Evolutionary conservation across 129 eudicot species (phyloP).

Genomic region (Heracleum sosnowskyi): DNA sequence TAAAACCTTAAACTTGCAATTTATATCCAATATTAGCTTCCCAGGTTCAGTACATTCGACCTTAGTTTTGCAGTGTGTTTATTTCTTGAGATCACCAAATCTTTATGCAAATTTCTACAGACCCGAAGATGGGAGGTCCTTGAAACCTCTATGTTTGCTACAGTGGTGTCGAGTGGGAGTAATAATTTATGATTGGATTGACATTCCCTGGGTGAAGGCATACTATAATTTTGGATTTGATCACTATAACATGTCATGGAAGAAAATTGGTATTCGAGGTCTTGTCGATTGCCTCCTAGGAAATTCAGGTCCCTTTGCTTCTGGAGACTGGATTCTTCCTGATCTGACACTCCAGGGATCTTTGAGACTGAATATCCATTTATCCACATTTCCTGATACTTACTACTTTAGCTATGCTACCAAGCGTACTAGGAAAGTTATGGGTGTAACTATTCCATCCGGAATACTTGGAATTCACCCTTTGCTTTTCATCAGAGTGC

Average conservation of each 20-base stretch:
- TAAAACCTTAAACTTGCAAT: not conserved
- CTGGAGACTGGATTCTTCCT: conserved; percentile 96
- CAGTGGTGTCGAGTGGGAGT: conserved; percentile 76
- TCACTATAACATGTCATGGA: conserved; percentile 92
- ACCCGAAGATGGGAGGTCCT: conserved; percentile 73
- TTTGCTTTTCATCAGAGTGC: conserved; percentile 70
- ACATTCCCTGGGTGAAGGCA: conserved; percentile 58
- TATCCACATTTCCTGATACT: conserved; percentile 75
- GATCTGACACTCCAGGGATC: conserved; percentile 86
- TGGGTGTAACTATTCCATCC: conserved; percentile 72
- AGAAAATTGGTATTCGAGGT: conserved; percentile 70
- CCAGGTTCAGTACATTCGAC: not conserved
- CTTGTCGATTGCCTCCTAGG: conserved; percentile 72
- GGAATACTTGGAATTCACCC: conserved; percentile 75
- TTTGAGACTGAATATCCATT: conserved; percentile 55
- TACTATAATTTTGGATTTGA: conserved; percentile 92
- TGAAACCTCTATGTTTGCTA: conserved; percentile 76
- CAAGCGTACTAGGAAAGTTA: conserved; percentile 57
- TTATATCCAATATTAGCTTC: not conserved
- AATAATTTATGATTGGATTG: conserved; percentile 81
- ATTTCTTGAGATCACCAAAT: not conserved
- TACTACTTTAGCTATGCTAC: conserved; percentile 96
- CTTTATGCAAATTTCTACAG: conserved; percentile 25
- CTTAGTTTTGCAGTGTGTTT: not conserved
- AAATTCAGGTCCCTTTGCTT: conserved; percentile 81